Evolutionary conservation across 345 rosid genomes (phyloP).

Genomic region (Nephelium lappaceum): DNA sequence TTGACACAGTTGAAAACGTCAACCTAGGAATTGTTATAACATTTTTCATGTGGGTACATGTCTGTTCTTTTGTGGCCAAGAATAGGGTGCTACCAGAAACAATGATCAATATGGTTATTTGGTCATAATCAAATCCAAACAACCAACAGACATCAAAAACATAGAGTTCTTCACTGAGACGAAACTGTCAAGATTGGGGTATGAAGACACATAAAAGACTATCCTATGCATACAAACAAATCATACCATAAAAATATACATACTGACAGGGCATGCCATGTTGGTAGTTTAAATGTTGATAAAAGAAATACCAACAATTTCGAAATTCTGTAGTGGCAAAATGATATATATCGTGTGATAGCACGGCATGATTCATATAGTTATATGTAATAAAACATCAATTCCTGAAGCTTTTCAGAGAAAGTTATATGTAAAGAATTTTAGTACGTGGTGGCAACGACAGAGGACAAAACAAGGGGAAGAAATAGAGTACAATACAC

Average conservation of each 20-base stretch:
- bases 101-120: background rate
- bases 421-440: background rate
- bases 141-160: background rate
- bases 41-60: background rate
- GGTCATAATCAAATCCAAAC: background rate
- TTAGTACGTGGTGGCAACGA: background rate
- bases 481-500: background rate
- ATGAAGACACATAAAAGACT: background rate
- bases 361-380: background rate
- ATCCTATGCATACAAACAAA: too few species aligned
- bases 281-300: background rate
- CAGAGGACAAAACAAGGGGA: background rate
- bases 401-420: background rate
- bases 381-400: background rate
- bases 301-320: background rate
- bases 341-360: background rate
- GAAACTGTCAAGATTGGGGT: background rate
- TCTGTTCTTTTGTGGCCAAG: background rate
- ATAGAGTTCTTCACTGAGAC: background rate
- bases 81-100: background rate
- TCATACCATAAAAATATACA: background rate
- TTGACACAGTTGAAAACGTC: slow-evolving; percentile 11
- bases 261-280: background rate
- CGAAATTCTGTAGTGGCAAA: background rate
- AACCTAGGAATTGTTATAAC: background rate